A percentile compares a stretch with the other conserved stretches of the same genome.
Evolutionary conservation across 116 monocot genomes (phyloP).

Genomic region (Iris pallida): DNA sequence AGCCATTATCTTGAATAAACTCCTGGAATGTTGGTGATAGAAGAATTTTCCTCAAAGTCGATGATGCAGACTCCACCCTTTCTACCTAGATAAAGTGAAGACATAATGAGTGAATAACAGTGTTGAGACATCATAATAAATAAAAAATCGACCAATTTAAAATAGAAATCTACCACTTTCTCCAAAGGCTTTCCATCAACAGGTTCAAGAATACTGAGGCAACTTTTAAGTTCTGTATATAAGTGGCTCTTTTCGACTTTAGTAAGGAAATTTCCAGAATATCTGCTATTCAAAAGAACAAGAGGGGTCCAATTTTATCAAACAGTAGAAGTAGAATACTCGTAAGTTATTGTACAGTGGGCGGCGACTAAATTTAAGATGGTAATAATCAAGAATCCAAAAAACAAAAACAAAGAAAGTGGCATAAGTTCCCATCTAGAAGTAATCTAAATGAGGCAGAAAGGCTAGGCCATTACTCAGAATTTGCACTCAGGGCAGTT

Average conservation of each 20-base stretch:
- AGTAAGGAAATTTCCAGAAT: constrained; percentile 24
- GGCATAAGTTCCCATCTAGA: constrained; percentile 1
- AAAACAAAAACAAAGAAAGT: background rate
- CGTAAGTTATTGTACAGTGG: too few species aligned
- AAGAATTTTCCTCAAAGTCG: constrained; percentile 66
- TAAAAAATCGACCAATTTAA: background rate
- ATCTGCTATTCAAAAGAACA: constrained; percentile 23
- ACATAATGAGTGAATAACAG: constrained; percentile 3
- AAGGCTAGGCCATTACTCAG: constrained; percentile 40
- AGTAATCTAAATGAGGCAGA: constrained; percentile 3
- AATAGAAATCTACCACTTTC: constrained; percentile 51
- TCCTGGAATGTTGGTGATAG: constrained; percentile 56
- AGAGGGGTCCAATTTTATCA: background rate
- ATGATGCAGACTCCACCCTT: constrained; percentile 50
- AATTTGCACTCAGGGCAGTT: constrained; percentile 57
- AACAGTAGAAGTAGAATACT: too few species aligned
- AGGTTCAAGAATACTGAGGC: constrained; percentile 63
- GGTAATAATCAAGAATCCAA: constrained; percentile 1
- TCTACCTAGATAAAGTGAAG: constrained; percentile 46
- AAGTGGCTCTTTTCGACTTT: constrained; percentile 63
- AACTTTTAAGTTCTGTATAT: constrained; percentile 62
- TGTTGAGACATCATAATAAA: constrained; percentile 9
- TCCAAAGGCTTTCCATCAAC: constrained; percentile 57
- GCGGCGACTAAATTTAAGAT: background rate
- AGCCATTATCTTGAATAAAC: constrained; percentile 37